Evolutionary conservation across 2,329 filamentous ascomycete species (phyloP), one percentile per base, ranked within the genome.

Genomic region (Cladosporium halotolerans): DNA sequence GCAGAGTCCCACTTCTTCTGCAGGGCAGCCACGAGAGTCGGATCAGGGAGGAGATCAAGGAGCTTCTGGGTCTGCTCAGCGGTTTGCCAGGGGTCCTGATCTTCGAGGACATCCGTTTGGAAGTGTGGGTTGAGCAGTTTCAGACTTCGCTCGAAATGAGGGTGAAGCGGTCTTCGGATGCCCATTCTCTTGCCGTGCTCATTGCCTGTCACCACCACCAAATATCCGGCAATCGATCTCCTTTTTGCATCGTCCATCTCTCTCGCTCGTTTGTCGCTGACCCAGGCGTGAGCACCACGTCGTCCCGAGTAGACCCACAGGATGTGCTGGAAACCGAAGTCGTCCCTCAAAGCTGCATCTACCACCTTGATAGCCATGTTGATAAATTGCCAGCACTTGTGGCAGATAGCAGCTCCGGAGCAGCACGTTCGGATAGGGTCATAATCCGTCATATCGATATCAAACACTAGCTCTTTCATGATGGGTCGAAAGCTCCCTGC

Each of bases 381-480:
- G 63, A 96, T 95, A 70, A 97, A 99, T 46, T 86, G 79, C 93
- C 93, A 99, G 74, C 93, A 99, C 68, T 91, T 93, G 60, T 78
- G 79, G 70, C 93, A 99, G 60, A 99, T 97, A 62, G 88, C 95
- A 8, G 92, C 89, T 68, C 92, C 91, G 64, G 85, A 84, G 69
- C 93, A 99, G 73, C 93, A 99, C 28, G 91, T 96, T 62, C 93
- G 85, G 59, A 99, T 88, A 60, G 95, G 89, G 68, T 99, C 93
- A 72, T 99, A 99, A 73, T 97, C 93, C 52, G 93, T 97, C 81
- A 99, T 81, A 80, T 99, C 93, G 64, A 99, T 97, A 85, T 99
- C 93, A 71, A 99, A 97, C 63, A 96, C 96, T 38, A 99, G 76
- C 70, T 99, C 93, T 70, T 99, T 99, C 53, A 88, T 81, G 32